Evolutionary conservation across 1,139 yeast species (phyloP).

Genomic region (Geotrichum reessii): DNA sequence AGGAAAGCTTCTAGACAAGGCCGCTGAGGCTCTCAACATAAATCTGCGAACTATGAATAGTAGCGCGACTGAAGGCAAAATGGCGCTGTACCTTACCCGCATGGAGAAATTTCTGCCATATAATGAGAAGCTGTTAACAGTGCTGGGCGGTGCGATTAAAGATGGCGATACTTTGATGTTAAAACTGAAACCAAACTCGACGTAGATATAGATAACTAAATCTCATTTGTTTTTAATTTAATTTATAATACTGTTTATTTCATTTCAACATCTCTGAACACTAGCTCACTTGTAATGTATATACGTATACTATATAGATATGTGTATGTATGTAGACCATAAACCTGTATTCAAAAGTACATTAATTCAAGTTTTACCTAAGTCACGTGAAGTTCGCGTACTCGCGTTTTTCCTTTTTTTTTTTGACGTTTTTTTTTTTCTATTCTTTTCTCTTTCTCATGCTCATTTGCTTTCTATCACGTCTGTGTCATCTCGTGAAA

Average conservation of each 20-base stretch:
- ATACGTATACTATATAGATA: not conserved
- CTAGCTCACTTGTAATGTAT: not conserved
- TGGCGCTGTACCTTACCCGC: conserved; percentile 10
- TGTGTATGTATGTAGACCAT: too few species aligned
- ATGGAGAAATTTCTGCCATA: conserved; percentile 10
- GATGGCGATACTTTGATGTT: conserved; percentile 15
- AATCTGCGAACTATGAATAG: conserved; percentile 5
- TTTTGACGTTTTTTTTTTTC: not conserved
- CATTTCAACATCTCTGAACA: too few species aligned
- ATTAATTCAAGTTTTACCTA: too few species aligned
- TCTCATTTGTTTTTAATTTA: not conserved
- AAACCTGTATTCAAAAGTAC: too few species aligned
- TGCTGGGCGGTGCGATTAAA: conserved; percentile 13
- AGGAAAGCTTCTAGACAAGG: conserved; percentile 70
- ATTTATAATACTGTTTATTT: not conserved
- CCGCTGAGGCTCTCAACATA: conserved; percentile 41
- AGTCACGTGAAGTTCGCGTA: conserved; percentile 8
- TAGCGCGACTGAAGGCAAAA: conserved; percentile 1
- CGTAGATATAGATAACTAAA: not conserved
- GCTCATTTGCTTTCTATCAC: not conserved
- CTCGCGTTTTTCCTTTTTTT: not conserved
- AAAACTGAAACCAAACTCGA: conserved; percentile 2
- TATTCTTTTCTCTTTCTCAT: not conserved
- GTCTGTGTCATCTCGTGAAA: not conserved
- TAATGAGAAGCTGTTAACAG: conserved; percentile 10